Conservation (phyloP, 164 flowering plant species). For the Sedum album region DNA sequence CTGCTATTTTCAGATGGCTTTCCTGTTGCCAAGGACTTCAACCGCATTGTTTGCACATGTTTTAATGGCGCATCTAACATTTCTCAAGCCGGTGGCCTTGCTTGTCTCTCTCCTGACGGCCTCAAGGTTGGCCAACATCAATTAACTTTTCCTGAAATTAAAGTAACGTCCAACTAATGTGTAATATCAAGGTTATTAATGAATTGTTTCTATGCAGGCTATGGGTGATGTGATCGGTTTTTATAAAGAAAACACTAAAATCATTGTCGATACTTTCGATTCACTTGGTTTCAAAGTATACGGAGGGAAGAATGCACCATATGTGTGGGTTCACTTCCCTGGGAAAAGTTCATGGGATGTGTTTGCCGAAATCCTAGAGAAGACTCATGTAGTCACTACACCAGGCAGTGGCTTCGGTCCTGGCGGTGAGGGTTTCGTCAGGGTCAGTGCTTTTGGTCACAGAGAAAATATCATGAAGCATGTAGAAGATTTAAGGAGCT, state of each 20-base stretch:
- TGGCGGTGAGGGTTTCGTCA: background rate
- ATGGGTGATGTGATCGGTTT: no score
- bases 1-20: conserved; percentile 79
- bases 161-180: no score
- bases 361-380: background rate
- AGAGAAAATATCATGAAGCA: conserved; percentile 66
- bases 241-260: no score
- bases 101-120: no score
- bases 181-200: no score
- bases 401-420: background rate
- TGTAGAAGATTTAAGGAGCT: conserved; percentile 67
- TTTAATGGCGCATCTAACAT: conserved; percentile 71
- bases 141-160: no score
- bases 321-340: background rate
- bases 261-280: no score
- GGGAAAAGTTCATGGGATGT: background rate
- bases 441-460: conserved; percentile 38
- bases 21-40: conserved; percentile 85
- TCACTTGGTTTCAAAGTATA: no score
- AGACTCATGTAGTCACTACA: background rate
- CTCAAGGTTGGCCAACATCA: no score
- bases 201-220: no score
- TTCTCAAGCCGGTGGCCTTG: no score
- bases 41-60: conserved; percentile 81
- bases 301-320: background rate